Evolutionary conservation across 2,329 filamentous ascomycete species (phyloP).

Genomic region (Capronia epimyces): DNA sequence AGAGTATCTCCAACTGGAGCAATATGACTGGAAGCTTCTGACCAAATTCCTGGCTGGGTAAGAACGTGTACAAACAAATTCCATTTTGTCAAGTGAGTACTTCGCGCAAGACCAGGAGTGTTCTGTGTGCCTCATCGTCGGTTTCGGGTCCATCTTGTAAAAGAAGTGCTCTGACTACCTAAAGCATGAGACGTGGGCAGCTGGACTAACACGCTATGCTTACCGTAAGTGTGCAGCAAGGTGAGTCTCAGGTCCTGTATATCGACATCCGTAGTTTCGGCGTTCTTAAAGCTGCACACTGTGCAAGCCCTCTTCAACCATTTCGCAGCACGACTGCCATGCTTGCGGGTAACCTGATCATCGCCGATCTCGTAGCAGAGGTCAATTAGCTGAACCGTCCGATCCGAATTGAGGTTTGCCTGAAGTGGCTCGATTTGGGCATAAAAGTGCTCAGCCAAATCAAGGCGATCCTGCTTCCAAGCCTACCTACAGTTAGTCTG

Average conservation of each 20-base stretch:
- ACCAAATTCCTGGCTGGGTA: constrained; percentile 47
- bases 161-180: constrained; percentile 29
- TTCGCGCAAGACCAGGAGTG: constrained; percentile 7
- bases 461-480: constrained; percentile 66
- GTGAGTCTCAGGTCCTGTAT: constrained; percentile 60
- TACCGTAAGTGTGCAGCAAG: constrained; percentile 60
- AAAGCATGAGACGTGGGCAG: constrained; percentile 3
- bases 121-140: neutral
- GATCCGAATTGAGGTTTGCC: constrained; percentile 42
- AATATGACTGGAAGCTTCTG: constrained; percentile 62
- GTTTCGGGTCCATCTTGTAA: neutral
- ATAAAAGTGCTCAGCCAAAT: constrained; percentile 75
- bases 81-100: constrained; percentile 2
- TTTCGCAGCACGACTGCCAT: constrained; percentile 53
- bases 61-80: neutral
- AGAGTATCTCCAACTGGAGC: constrained; percentile 62
- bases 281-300: constrained; percentile 51
- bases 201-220: constrained; percentile 25
- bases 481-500: constrained; percentile 47
- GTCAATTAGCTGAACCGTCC: constrained; percentile 60
- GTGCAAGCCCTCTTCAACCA: constrained; percentile 70
- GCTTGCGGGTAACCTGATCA: constrained; percentile 48
- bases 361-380: constrained; percentile 68
- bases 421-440: constrained; percentile 47
- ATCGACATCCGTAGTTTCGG: constrained; percentile 54